Evolutionary conservation across 345 rosid genomes (phyloP).

Genomic region (Syzygium jambos): DNA sequence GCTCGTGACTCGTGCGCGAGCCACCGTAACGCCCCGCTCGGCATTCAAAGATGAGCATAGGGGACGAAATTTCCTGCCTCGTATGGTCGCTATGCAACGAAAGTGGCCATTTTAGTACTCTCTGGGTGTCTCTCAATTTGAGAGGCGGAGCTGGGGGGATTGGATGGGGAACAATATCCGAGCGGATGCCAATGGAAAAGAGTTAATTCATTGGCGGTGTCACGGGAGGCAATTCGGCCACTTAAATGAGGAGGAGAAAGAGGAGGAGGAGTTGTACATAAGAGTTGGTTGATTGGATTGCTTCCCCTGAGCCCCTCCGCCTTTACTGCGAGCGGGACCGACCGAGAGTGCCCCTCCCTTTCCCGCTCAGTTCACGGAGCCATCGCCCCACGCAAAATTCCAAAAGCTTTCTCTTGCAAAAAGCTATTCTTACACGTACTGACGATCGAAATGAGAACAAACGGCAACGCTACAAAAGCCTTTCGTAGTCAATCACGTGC

Average conservation of each 20-base stretch:
- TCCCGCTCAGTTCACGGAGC: background rate
- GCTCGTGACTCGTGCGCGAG: background rate
- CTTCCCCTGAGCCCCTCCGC: background rate
- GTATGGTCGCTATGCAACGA: background rate
- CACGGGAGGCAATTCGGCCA: background rate
- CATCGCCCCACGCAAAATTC: background rate
- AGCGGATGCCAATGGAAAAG: background rate
- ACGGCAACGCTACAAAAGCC: constrained; percentile 43
- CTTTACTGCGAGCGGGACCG: constrained; percentile 6
- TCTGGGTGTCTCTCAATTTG: background rate
- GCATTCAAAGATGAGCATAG: background rate
- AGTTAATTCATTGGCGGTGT: background rate
- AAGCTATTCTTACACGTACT: background rate
- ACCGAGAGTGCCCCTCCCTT: background rate
- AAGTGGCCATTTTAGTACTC: background rate
- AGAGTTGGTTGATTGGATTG: background rate
- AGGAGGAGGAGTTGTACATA: background rate
- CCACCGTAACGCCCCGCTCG: background rate
- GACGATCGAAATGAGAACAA: constrained; percentile 14
- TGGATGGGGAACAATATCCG: background rate
- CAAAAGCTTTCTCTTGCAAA: constrained; percentile 4
- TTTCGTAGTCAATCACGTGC: constrained; percentile 37
- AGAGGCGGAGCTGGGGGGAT: background rate
- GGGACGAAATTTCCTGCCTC: background rate
- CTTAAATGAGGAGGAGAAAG: background rate